Percentiles rank a stretch among this genome's conserved stretches.
These are phyloP conservation scores for Kingdonia uniflora DNA, from an alignment of 164 flowering plant species.

Conservation along the genomic window DNA sequence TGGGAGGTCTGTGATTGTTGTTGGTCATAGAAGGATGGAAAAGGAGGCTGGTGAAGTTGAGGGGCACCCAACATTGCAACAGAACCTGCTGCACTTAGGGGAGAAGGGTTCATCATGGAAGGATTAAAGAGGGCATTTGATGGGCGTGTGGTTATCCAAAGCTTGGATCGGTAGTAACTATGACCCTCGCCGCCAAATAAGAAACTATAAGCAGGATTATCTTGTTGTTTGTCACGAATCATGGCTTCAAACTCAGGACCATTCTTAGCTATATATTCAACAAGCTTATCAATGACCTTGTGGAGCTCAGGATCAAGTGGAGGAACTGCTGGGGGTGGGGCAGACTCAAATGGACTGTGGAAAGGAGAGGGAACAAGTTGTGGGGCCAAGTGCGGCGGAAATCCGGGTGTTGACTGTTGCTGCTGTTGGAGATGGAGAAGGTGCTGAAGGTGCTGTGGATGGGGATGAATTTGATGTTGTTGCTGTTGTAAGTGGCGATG, in stretches of 20 bases:
- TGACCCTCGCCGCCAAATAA: constrained; percentile 95
- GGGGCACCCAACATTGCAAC: constrained; percentile 35
- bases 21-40: constrained; percentile 63
- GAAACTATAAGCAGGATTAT: constrained; percentile 82
- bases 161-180: constrained; percentile 73
- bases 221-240: constrained; percentile 89
- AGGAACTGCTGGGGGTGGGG: constrained; percentile 65
- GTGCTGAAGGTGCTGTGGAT: constrained; percentile 26
- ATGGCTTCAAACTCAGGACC: constrained; percentile 97
- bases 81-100: constrained; percentile 24
- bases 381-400: constrained; percentile 59
- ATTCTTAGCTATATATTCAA: constrained; percentile 77
- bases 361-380: constrained; percentile 53
- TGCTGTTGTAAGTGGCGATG: constrained; percentile 46
- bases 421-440: constrained; percentile 58
- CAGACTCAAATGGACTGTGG: constrained; percentile 43
- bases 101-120: constrained; percentile 44
- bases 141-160: constrained; percentile 58
- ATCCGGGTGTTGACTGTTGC: constrained; percentile 45
- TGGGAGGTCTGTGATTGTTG: constrained; percentile 56
- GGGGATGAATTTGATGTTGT: constrained; percentile 42
- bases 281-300: constrained; percentile 86
- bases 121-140: constrained; percentile 51
- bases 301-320: constrained; percentile 93
- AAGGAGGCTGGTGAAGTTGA: constrained; percentile 64